Percentiles rank a stretch among this genome's conserved stretches.
These are phyloP conservation scores for Brassica rapa DNA, from an alignment of 345 rosid genomes.

Conservation along the genomic window DNA sequence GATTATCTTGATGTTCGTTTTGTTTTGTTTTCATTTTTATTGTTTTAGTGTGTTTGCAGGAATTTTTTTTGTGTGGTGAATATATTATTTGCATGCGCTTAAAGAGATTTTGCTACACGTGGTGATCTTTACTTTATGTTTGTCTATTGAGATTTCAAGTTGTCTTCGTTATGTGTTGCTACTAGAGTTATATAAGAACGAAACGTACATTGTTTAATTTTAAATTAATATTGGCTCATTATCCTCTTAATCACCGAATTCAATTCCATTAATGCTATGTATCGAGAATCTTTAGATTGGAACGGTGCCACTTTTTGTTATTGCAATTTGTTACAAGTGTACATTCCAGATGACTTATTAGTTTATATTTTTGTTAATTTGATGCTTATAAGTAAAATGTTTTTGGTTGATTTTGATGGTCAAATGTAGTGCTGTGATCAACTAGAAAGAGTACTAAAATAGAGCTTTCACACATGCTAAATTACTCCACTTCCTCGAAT, in stretches of 20 bases:
- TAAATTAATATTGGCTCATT: not conserved
- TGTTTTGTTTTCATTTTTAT: too few species aligned
- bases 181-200: not conserved
- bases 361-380: not conserved
- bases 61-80: not conserved
- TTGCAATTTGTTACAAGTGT: not conserved
- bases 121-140: constrained; percentile 17
- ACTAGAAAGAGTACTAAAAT: not conserved
- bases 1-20: constrained; percentile 17
- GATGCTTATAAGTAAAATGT: not conserved
- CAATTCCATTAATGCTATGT: not conserved
- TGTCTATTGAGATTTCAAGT: constrained; percentile 9
- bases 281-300: not conserved
- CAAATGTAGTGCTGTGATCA: not conserved
- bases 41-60: not conserved
- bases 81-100: constrained; percentile 20
- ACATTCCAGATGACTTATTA: not conserved
- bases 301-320: not conserved
- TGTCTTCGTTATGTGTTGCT: not conserved
- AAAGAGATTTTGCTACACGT: constrained; percentile 29
- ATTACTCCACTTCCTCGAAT: not conserved
- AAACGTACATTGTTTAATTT: not conserved
- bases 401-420: not conserved
- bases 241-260: not conserved
- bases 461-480: not conserved